phyloP scores from a whole-genome alignment of 2,329 filamentous ascomycete species.

The Zymoseptoria pseudotritici region DNA sequence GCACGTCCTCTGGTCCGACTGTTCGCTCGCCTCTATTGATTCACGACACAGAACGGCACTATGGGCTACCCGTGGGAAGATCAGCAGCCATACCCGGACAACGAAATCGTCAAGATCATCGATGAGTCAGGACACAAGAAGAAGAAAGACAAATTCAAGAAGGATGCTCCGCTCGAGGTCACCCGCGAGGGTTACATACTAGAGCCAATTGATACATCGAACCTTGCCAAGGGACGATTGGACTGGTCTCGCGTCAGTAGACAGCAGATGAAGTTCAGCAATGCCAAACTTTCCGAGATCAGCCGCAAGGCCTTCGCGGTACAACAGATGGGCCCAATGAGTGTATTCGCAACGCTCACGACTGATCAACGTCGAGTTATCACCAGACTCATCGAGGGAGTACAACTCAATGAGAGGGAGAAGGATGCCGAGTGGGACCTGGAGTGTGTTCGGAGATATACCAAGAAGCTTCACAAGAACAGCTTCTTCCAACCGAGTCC shows the following conservation, averaged over 20 bases:
- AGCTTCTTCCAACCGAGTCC: neutral
- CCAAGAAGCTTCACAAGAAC: neutral
- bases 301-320: constrained; percentile 2
- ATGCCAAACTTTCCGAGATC: constrained; percentile 2
- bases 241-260: constrained; percentile 3
- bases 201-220: neutral
- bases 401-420: constrained; percentile 3
- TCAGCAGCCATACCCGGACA: neutral
- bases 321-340: constrained; percentile 1
- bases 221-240: neutral
- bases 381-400: constrained; percentile 1
- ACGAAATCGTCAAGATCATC: neutral
- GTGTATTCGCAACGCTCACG: neutral
- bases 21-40: neutral
- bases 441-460: constrained; percentile 1
- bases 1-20: neutral
- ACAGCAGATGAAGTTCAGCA: neutral
- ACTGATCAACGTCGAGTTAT: constrained; percentile 4
- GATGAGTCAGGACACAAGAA: neutral
- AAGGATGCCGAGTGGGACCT: constrained; percentile 5
- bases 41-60: neutral
- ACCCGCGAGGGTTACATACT: constrained; percentile 2
- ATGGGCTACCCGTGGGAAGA: neutral
- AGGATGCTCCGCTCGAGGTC: neutral
- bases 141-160: neutral